These are phyloP conservation scores for Zygosaccharomyces bailii DNA, from an alignment of 805 yeast genomes.

Conservation along the genomic window DNA sequence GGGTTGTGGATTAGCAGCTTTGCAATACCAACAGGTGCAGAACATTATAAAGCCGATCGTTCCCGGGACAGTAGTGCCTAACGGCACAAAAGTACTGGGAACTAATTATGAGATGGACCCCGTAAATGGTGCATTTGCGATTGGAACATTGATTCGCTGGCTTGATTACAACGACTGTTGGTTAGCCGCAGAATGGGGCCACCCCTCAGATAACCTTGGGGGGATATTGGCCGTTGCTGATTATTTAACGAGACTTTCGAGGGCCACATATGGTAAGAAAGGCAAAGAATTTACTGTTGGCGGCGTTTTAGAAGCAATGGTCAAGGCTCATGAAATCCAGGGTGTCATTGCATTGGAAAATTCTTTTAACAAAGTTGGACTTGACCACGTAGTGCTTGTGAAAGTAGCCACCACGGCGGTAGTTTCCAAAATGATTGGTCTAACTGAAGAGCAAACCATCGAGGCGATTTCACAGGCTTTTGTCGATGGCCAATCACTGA, in stretches of 20 bases:
- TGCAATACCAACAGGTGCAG: constrained; percentile 49
- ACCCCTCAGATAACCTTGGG: constrained; percentile 60
- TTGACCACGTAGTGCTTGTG: constrained; percentile 57
- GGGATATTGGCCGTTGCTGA: constrained; percentile 59
- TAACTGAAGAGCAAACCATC: constrained; percentile 47
- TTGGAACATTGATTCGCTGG: constrained; percentile 58
- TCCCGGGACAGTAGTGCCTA: constrained; percentile 52
- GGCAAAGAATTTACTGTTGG: constrained; percentile 45
- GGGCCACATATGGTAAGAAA: constrained; percentile 38
- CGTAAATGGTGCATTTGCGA: constrained; percentile 54
- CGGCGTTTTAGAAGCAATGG: constrained; percentile 54
- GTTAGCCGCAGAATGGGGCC: constrained; percentile 72
- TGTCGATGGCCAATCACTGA: constrained; percentile 55
- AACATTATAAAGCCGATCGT: constrained; percentile 53
- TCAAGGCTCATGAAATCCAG: constrained; percentile 62
- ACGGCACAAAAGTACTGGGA: constrained; percentile 55
- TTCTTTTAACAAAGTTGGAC: constrained; percentile 56
- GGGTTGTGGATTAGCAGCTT: constrained; percentile 59
- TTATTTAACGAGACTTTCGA: constrained; percentile 46
- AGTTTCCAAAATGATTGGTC: constrained; percentile 52
- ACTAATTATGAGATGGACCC: constrained; percentile 52
- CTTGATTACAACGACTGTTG: constrained; percentile 61
- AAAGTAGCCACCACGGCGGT: constrained; percentile 62
- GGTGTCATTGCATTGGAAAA: constrained; percentile 57
- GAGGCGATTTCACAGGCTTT: constrained; percentile 59